phyloP scores from a whole-genome alignment of 192 early-diverging fungal species.

The Podila horticola region DNA sequence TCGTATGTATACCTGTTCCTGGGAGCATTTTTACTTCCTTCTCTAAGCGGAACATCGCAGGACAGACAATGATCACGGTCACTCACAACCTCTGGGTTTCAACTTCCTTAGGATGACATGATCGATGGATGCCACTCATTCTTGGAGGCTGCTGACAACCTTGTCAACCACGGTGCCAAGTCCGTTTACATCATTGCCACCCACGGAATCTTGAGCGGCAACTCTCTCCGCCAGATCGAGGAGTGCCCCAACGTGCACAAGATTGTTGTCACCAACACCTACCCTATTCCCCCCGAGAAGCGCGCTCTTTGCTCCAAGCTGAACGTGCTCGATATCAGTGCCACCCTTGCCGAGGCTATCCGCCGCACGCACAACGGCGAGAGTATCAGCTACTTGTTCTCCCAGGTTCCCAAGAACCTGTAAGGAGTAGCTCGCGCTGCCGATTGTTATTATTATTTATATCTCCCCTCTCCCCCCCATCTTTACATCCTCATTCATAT shows the following conservation, averaged over 20 bases:
- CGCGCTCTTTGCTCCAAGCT: conserved; percentile 79
- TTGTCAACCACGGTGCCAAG: conserved; percentile 83
- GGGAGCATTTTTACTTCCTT: not conserved
- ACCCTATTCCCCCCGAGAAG: conserved; percentile 81
- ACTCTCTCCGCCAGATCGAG: conserved; percentile 87
- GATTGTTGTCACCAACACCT: conserved; percentile 92
- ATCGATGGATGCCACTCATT: conserved; percentile 93
- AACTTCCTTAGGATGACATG: conserved; percentile 81
- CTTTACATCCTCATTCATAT: too few relatives aligned
- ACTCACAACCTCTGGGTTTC: not conserved
- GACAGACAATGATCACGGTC: too few relatives aligned
- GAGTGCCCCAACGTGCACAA: conserved; percentile 79
- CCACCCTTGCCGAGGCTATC: conserved; percentile 89
- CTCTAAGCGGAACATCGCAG: not conserved
- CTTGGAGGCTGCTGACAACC: conserved; percentile 89
- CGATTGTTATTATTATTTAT: not conserved
- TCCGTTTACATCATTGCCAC: conserved; percentile 92
- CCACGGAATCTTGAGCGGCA: conserved; percentile 93
- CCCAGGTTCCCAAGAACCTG: conserved; percentile 54
- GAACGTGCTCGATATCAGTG: conserved; percentile 85
- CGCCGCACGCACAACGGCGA: conserved; percentile 90
- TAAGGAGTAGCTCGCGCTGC: not conserved
- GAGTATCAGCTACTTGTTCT: conserved; percentile 91
- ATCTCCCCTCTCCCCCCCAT: not conserved
- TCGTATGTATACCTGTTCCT: conserved; percentile 56